phyloP scores from a whole-genome alignment of 176 grass and related monocot species.

The Chloris gayana region DNA sequence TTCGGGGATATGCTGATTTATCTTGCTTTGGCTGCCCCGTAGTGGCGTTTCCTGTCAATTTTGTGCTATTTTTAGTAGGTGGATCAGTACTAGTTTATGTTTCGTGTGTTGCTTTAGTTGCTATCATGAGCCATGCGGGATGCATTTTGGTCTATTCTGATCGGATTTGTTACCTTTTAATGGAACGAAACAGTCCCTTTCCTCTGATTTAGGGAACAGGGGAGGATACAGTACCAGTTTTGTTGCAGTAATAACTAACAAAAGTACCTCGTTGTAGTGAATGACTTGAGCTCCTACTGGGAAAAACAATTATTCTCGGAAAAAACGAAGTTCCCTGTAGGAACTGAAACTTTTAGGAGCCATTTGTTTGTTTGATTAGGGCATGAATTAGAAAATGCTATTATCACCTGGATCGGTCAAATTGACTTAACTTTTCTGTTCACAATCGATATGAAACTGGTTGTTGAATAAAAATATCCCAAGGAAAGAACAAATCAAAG shows the following conservation, averaged over 20 bases:
- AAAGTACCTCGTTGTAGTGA: neutral
- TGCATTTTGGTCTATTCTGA: neutral
- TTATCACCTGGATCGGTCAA: too few species aligned
- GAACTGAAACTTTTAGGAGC: constrained; percentile 28
- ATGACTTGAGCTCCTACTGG: neutral
- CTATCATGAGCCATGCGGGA: neutral
- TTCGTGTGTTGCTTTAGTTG: neutral
- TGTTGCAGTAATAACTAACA: neutral
- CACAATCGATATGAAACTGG: neutral
- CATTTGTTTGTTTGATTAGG: constrained; percentile 23
- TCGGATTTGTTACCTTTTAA: neutral
- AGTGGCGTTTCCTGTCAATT: neutral
- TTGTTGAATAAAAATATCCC: neutral
- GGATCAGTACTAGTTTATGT: neutral
- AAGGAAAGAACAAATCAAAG: constrained; percentile 28
- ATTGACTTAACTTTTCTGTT: constrained; percentile 7
- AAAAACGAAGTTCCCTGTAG: neutral
- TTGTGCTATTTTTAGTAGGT: neutral
- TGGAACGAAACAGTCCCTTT: neutral
- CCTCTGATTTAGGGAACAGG: neutral
- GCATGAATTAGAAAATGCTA: too few species aligned
- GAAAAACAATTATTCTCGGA: neutral
- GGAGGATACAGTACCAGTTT: constrained; percentile 2
- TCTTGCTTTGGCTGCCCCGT: neutral
- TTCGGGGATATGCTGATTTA: neutral